Evolutionary conservation across 768 basidiomycete genomes (phyloP), one percentile per base, ranked within the genome.

Genomic region (Hypholoma fasciculare): DNA sequence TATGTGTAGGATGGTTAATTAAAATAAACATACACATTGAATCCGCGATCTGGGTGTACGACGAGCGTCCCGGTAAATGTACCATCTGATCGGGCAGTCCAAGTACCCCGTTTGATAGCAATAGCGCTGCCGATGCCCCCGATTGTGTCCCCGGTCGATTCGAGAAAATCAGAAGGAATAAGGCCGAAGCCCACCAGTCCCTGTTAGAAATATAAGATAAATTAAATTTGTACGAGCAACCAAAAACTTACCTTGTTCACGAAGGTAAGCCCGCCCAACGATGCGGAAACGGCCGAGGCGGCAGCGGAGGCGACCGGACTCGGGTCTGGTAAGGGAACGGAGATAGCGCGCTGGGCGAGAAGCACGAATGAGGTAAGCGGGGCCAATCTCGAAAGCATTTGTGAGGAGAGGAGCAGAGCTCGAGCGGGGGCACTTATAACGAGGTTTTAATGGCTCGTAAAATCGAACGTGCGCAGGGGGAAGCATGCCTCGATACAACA

Each of bases 51-150:
- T 9, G 84, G 83, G 57, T 84, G 83, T 0, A 77, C 78, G n/a
- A 82, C 63, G 27, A 86, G 65, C 1, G 79, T 82, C 9, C 85
- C 85, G 2, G 71, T 69, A 64, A 76, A 85, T 2, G 68, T 69
- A 1, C 79, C 82, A 57, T 79, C 61, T 1, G 40, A 30, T 2
- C 12, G 40, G 23, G 26, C 14, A n/a, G 49, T 60, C 65, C 81
- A 86, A 1, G 82, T 76, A 3, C 79, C 78, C 5, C 60, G 72
- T 69, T 86, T 81, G 56, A 88, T 60, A 1, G 84, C 78, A 19
- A 87, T 84, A 1, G 83, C 84, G 53, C 84, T 85, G 16, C 86
- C 86, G 17, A 87, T 77, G 9, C 85, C 85, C 19, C 87, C 87
- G 6, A 87, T 60, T 0, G 85, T 86, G 59, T 86, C 82, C 0